Evolutionary conservation across 345 rosid species (phyloP).

Genomic region (Bruguiera sexangula): DNA sequence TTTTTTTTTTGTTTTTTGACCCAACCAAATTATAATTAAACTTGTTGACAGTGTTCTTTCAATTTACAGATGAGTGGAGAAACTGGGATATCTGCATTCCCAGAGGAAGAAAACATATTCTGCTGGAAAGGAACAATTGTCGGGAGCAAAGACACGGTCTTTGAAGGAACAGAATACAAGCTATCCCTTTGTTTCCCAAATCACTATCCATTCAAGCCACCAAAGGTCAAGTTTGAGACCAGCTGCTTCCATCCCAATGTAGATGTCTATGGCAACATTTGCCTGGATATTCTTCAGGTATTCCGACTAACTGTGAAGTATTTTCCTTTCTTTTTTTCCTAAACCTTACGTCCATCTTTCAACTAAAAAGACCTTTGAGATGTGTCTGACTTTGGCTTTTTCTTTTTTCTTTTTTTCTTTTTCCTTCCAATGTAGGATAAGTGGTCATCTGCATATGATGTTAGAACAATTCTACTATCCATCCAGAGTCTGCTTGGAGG

Average conservation of each 20-base stretch:
- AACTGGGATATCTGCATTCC: conserved; percentile 90
- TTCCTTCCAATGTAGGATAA: conserved; percentile 50
- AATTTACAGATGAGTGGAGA: conserved; percentile 78
- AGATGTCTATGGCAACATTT: conserved; percentile 80
- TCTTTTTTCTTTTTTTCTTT: neutral
- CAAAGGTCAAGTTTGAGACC: conserved; percentile 89
- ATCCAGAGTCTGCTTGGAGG: conserved; percentile 98
- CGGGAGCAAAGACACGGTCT: conserved; percentile 91
- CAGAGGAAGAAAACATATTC: conserved; percentile 93
- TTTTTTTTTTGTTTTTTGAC: neutral
- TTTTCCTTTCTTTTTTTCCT: too few relatives aligned
- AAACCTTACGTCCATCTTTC: too few relatives aligned
- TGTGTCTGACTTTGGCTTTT: neutral
- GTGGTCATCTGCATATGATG: conserved; percentile 98
- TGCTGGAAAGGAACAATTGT: conserved; percentile 91
- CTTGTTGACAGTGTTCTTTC: neutral
- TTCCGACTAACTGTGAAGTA: too few relatives aligned
- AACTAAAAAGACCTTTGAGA: too few relatives aligned
- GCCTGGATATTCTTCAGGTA: conserved; percentile 99
- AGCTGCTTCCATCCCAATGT: conserved; percentile 97
- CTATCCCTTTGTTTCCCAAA: conserved; percentile 81
- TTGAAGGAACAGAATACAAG: conserved; percentile 86
- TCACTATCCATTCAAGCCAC: conserved; percentile 92
- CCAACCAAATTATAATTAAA: too few relatives aligned
- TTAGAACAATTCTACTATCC: conserved; percentile 75